Conservation (phyloP, 2,329 filamentous ascomycete species). For the Neonectria punicea region DNA sequence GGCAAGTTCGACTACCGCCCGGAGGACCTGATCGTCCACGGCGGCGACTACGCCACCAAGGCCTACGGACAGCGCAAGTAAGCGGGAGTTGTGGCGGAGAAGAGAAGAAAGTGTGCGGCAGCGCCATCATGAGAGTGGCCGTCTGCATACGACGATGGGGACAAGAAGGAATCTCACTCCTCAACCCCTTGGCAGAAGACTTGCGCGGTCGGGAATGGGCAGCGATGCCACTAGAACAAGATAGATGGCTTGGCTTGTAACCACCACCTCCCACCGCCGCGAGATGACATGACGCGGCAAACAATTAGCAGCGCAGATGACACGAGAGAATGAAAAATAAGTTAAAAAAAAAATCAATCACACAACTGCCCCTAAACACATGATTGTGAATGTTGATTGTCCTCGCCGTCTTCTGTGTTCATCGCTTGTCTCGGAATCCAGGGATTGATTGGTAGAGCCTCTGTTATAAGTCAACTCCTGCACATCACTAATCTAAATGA, state of each 20-base stretch:
- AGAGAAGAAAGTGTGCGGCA: not conserved
- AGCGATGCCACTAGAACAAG: conserved; percentile 1
- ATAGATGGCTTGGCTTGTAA: conserved; percentile 2
- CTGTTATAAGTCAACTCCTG: not conserved
- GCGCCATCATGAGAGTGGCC: not conserved
- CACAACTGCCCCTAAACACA: not conserved
- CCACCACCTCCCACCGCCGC: not conserved
- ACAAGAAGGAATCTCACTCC: no score
- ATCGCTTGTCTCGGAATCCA: no score
- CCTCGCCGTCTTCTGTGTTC: no score
- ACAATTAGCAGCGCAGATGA: conserved; percentile 1
- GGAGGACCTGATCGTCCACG: conserved; percentile 90
- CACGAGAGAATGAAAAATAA: not conserved
- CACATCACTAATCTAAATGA: not conserved
- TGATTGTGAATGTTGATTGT: not conserved
- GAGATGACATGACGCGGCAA: not conserved
- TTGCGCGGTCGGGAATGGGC: not conserved
- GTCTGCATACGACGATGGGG: not conserved
- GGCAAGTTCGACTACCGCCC: conserved; percentile 88
- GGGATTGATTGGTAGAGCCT: no score
- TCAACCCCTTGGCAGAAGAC: not conserved
- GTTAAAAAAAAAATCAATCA: conserved; percentile 6
- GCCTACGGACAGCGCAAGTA: conserved; percentile 79
- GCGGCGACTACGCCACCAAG: conserved; percentile 94
- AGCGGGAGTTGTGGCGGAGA: not conserved